Evolutionary conservation across 129 eudicot genomes (phyloP), one percentile per base, ranked within the genome.

Genomic region (Flaveria brownii): DNA sequence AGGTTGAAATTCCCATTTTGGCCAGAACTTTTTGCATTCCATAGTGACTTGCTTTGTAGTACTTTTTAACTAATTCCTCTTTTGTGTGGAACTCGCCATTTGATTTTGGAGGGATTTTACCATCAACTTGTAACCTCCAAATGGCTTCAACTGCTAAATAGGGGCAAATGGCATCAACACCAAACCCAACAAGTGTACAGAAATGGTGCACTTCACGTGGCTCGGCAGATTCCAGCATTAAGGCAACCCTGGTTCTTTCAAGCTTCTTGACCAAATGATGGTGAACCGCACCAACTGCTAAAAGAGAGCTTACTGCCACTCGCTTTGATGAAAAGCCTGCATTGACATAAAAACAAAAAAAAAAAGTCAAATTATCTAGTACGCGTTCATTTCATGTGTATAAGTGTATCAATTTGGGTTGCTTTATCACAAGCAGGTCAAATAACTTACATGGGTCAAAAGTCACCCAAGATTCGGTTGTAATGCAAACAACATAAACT

Each of bases 181-280:
- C 99, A 25, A 95, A 95, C 30, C 99, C 99, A 30, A 91, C 97
- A 17, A 95, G 83, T n/a, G 99, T 91, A 77, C 97, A 95, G 47
- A 95, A 95, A 83, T 95, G 99, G 81, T 95, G 99, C 74, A 95
- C 99, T 84, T 95, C 99, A 66, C 99, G 99, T 28, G 99, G 99
- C 79, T 95, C 99, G 10, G 99, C 99, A 42, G 99, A 95, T 81
- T 95, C 99, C 54, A 95, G 82, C 66, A 95, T 81, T 73, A 95
- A 78, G 2, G 96, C 99, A 72, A 91, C 91, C 43, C 91, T 83
- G 14, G 99, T 95, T 28, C 99, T 81, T 81, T 95, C 99, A 17
- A 91, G 97, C 43, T 88, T 91, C 76, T 89, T 84, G 23, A 95
- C 99, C 47, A 95, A 79, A 86, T 91, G 97, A 60, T 95, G 99